Base-by-base conservation (phyloP, 345 rosid species). In the Hypericum androsaemum region DNA sequence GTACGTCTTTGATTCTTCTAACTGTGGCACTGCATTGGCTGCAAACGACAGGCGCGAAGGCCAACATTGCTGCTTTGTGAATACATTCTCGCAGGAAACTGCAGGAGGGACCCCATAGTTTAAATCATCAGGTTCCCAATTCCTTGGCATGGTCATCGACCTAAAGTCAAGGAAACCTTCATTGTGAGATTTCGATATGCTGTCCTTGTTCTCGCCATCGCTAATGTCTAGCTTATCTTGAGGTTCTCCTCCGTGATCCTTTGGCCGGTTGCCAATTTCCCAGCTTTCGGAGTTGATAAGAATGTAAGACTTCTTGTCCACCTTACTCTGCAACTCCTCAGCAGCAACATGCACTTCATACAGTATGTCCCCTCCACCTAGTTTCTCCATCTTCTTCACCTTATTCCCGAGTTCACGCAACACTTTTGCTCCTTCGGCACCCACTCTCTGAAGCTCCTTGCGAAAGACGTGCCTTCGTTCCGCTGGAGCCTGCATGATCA, bases 401-500 rank as follows among this genome's bases (percentile, higher is more conserved):
- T 77, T 80, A 59, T 68, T 67, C 10, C 82, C 86, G 22, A 80
- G 75, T 43, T 64, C 57, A 7, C 74, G 76, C 37, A 80, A 42
- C 11, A 77, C 74, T 57, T 77, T 80, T n/a, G 80, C 76, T 39
- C 82, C 86, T 56, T 73, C 80, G 38, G 50, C 73, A n/a, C 86
- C 76, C 38, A 72, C 78, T 56, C 66, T 71, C 32, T 67, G 78
- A 11, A 80, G 76, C 68, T 76, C 86, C 40, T 63, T 39, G 46
- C 28, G 55, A 63, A 90, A 87, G 51, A 90, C 84, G 53, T 81
- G 80, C 60, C 96, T 77, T 53, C 71, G 51, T 58, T 90, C 95
- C 22, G 77, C 78, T 16, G 96, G 88, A 12, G 98, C 96, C 98
- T 90, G 60, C 10, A 63, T 22, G 2, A 22, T 22, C 32, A 22